phyloP scores from a whole-genome alignment of 768 basidiomycete genomes.

The Neoboletus magnificus region DNA sequence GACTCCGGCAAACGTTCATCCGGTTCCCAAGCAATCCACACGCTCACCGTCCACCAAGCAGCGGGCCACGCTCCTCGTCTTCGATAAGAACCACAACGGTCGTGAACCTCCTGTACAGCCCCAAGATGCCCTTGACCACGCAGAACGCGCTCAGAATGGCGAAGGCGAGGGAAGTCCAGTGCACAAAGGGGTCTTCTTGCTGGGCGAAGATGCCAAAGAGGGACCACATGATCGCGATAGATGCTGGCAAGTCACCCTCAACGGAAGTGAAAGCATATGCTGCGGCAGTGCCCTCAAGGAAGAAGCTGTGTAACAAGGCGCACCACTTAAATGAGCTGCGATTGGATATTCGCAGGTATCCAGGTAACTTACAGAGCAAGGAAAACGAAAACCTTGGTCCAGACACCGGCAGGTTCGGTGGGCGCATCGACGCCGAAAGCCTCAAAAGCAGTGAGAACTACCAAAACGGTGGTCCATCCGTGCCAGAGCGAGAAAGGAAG shows the following conservation, averaged over 20 bases:
- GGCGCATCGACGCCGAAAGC: conserved; percentile 82
- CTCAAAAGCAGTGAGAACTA: conserved; percentile 79
- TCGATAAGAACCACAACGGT: conserved; percentile 56
- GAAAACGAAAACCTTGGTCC: conserved; percentile 96
- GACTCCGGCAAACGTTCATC: not conserved
- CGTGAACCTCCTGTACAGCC: conserved; percentile 46
- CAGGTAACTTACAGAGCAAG: conserved; percentile 63
- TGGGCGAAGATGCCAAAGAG: conserved; percentile 89
- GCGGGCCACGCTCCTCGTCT: conserved; percentile 87
- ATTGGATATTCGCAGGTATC: not conserved
- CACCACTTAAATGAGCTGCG: conserved; percentile 6
- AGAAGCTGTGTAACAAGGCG: conserved; percentile 51
- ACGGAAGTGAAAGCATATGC: conserved; percentile 89
- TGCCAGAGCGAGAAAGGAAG: conserved; percentile 96
- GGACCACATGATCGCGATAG: conserved; percentile 90
- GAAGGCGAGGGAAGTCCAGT: conserved; percentile 86
- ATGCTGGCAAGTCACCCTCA: conserved; percentile 91
- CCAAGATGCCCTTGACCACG: conserved; percentile 73
- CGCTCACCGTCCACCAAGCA: conserved; percentile 46
- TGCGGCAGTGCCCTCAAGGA: conserved; percentile 89
- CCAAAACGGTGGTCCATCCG: conserved; percentile 85
- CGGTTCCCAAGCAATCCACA: not conserved
- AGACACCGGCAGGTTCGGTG: conserved; percentile 65
- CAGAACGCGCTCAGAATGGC: conserved; percentile 82
- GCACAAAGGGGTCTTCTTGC: conserved; percentile 69